Conservation (phyloP, 1,284 basidiomycete species). For the Pseudozyma flocculosa region DNA sequence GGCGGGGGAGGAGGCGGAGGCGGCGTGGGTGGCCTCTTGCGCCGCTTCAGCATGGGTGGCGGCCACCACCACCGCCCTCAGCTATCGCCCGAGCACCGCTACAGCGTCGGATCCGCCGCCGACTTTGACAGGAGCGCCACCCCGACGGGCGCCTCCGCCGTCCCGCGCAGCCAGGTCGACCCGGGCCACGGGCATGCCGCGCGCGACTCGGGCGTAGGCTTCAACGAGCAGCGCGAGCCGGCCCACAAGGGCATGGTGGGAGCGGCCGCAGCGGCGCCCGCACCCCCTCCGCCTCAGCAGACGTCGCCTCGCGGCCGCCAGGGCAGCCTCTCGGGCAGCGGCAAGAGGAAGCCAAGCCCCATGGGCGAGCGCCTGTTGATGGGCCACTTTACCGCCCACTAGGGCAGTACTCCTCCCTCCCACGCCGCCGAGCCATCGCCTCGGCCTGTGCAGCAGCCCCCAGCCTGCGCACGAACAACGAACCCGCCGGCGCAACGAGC, state of each 20-base stretch:
- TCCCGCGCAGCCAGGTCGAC: background rate
- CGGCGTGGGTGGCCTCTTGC: constrained; percentile 39
- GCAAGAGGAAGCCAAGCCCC: constrained; percentile 46
- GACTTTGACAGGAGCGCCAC: too few relatives aligned
- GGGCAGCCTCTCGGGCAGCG: constrained; percentile 26
- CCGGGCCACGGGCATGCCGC: constrained; percentile 2
- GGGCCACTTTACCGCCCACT: constrained; percentile 49
- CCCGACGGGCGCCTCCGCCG: background rate
- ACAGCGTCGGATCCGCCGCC: background rate
- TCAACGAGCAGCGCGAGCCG: constrained; percentile 3
- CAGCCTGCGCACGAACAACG: too few relatives aligned
- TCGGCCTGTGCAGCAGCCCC: too few relatives aligned
- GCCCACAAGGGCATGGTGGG: constrained; percentile 10
- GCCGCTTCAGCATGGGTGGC: constrained; percentile 39
- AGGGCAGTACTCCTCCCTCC: constrained; percentile 4
- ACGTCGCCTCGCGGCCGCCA: constrained; percentile 19
- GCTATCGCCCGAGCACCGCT: background rate
- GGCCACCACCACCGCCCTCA: constrained; percentile 3
- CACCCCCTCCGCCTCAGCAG: too few relatives aligned
- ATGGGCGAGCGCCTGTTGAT: constrained; percentile 53
- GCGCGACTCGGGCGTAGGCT: constrained; percentile 23
- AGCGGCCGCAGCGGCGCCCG: too few relatives aligned
- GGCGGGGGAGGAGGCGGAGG: constrained; percentile 1
- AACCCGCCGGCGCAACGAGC: too few relatives aligned
- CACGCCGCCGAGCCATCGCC: too few relatives aligned